Base-by-base conservation (phyloP, 176 grass and related monocot species). In the Rhipidocladum racemiflorum region DNA sequence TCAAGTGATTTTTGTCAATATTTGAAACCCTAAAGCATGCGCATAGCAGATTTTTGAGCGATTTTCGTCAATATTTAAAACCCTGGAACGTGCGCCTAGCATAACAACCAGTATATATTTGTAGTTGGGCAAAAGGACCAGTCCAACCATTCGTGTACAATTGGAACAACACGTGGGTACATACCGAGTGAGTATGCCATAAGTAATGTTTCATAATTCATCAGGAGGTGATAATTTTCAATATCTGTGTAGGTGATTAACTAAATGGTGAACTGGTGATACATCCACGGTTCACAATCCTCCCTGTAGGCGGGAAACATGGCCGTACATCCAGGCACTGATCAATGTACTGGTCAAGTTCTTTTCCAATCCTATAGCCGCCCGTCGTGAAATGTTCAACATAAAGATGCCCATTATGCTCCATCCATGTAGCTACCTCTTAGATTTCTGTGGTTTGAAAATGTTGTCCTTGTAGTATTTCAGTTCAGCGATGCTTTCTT, bases 401-500 rank as follows among this genome's bases (percentile, higher is more conserved):
- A 67, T 7, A 17, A 32, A 59, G 43, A 51, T 65, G 34, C 5
- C 3, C 25, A 36, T 3, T 12, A 77, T 10, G 17, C 10, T 66
- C 77, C 36, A 57, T 28, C 25, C 6, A 51, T 50, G 7, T 50
- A 32, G 61, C 45, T 81, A 91, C 59, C 68, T 38, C 53, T 71
- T 97, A 61, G 68, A 87, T 60, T 81, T 90, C 38, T 68, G 79
- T 10, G 49, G 77, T 81, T 94, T 94, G 81, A 97, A 97, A 85
- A 97, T 97, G 61, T 84, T 91, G 73, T 91, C 82, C 85, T 91
- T 91, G 65, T 97, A 97, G 36, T 86, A 97, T 86, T 91, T 91
- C 57, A 97, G 87, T 64, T 97, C 91, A 0, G 51, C 61, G 4
- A 97, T 93, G 72, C 94, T 97, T 68, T 93, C 94, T 89, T 85